Percentiles rank a stretch among this genome's conserved stretches.
Evolutionary conservation across 2,329 filamentous ascomycete species (phyloP).

Genomic region (Coniella lustricola): DNA sequence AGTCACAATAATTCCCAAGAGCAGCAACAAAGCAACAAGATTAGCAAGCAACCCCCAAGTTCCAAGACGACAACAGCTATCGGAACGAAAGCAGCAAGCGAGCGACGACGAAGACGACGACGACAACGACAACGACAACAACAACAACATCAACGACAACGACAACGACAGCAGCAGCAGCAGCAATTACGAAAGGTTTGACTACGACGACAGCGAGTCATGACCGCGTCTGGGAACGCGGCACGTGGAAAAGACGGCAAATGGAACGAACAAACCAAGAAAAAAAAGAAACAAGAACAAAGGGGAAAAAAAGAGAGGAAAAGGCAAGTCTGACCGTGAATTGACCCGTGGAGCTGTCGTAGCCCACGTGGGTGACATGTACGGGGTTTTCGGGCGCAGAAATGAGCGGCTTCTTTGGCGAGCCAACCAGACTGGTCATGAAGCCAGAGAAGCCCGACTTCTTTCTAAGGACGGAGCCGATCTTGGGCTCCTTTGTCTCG

Average conservation of each 20-base stretch:
- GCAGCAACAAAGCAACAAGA: too few relatives aligned
- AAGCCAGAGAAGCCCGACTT: conserved; percentile 86
- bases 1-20: too few relatives aligned
- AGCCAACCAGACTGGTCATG: conserved; percentile 75
- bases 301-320: neutral
- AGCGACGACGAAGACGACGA: too few relatives aligned
- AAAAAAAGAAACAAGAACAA: neutral
- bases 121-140: too few relatives aligned
- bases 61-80: too few relatives aligned
- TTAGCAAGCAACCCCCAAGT: too few relatives aligned
- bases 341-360: conserved; percentile 91
- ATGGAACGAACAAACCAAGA: too few relatives aligned
- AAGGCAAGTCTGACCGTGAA: conserved; percentile 66
- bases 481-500: conserved; percentile 60
- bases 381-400: conserved; percentile 97
- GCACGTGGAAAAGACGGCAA: neutral
- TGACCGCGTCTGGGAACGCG: conserved; percentile 3
- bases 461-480: conserved; percentile 58
- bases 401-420: conserved; percentile 84
- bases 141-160: too few relatives aligned
- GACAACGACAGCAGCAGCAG: too few relatives aligned
- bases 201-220: too few relatives aligned
- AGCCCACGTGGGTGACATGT: conserved; percentile 95
- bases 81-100: too few relatives aligned
- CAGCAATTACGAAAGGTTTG: too few relatives aligned